Base-by-base conservation (phyloP, 345 rosid genomes). In the Melaleuca alternifolia region DNA sequence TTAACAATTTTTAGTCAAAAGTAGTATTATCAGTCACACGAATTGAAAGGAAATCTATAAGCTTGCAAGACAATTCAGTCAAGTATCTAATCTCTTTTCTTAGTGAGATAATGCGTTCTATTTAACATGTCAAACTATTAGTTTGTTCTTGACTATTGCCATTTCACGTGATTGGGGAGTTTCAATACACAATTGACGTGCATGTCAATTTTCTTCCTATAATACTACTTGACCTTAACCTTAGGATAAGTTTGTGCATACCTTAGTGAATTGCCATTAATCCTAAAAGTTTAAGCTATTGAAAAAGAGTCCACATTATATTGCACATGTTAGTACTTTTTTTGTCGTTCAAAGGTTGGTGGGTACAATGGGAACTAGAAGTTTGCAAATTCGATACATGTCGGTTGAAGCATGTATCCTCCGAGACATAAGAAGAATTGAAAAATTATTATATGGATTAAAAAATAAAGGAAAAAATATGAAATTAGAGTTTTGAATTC, bases 351-450 rank as follows among this genome's bases (percentile, higher is more conserved):
- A 30, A 62, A 30, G 77, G 23, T 30, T 1, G 23, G 44, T 1
- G 30, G 6, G 26, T 57, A 57, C 7, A 0, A 56, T 56, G 23
- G 10, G 28, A 62, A 62, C 15, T 0, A 14, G 28, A 59, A 59
- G 9, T 62, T 10, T 3, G 18, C 0, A 8, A 0, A 62, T 62
- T 62, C 21, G 0, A 14, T 28, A 62, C 20, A 62, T 14, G 41
- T 7, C 7, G 21, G 6, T 52, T 2, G 6, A 52, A 61, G 28
- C 41, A 41, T 41, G 28, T 28, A 62, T 28, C 1, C 75, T 28
- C 1, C 21, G 0, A 0, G 2, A 62, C 10, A 28, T 14, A 13
- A 0, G 1, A 30, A 30, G 44, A 30, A 65, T 65, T 41, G 41
- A 1, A 3, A 15, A 30, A 30, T 15, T 30, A 6, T 65, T 3